These are phyloP conservation scores for Lenzites betulinus DNA, from an alignment of 768 basidiomycete genomes.

Conservation along the genomic window DNA sequence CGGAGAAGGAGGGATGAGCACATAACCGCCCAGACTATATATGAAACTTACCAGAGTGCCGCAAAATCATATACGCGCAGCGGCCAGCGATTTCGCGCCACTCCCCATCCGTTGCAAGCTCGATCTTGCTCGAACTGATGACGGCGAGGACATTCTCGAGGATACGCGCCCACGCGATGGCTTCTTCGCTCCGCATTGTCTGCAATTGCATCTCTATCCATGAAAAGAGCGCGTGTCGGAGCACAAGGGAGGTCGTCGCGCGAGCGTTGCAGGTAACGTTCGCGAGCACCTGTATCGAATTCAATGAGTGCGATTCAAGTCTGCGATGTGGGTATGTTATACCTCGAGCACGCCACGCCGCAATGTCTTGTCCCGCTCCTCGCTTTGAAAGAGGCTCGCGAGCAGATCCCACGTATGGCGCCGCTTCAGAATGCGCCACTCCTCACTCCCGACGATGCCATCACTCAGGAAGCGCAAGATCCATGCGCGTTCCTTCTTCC, in stretches of 20 bases:
- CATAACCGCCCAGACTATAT: neutral
- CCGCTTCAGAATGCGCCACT: slow-evolving; percentile 81
- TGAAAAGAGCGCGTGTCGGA: slow-evolving; percentile 69
- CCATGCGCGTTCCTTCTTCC: slow-evolving; percentile 90
- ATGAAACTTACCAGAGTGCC: slow-evolving; percentile 26
- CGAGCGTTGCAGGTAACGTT: slow-evolving; percentile 71
- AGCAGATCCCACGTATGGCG: slow-evolving; percentile 89
- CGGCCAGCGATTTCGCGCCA: slow-evolving; percentile 61
- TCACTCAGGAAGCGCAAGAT: slow-evolving; percentile 82
- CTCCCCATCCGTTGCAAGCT: slow-evolving; percentile 54
- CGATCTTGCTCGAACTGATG: slow-evolving; percentile 52
- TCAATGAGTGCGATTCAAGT: neutral
- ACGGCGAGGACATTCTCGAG: slow-evolving; percentile 62
- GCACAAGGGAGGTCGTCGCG: slow-evolving; percentile 69
- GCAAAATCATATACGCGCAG: slow-evolving; percentile 49
- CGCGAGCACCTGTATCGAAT: slow-evolving; percentile 56
- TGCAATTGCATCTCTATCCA: slow-evolving; percentile 83
- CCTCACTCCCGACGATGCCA: slow-evolving; percentile 70
- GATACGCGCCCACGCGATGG: slow-evolving; percentile 64
- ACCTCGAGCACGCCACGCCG: slow-evolving; percentile 71
- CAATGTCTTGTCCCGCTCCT: slow-evolving; percentile 50
- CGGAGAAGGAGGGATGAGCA: neutral
- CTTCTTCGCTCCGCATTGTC: slow-evolving; percentile 37
- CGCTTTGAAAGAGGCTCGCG: slow-evolving; percentile 78
- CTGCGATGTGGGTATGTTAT: slow-evolving; percentile 25